Evolutionary conservation across 2,329 filamentous ascomycete genomes (phyloP).

Genomic region (Cladophialophora immunda): DNA sequence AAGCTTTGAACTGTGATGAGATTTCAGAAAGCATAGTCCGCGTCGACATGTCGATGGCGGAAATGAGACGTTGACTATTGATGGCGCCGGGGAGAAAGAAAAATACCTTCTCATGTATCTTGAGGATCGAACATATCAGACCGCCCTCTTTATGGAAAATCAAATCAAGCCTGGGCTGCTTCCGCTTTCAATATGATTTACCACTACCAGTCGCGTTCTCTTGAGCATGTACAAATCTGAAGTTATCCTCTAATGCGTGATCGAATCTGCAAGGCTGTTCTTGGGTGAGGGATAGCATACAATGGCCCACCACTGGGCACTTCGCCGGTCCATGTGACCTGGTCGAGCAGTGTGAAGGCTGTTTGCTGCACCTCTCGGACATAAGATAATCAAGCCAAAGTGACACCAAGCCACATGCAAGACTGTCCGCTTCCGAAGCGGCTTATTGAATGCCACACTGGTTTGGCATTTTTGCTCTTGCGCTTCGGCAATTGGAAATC

Average conservation of each 20-base stretch:
- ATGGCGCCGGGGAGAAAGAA: not conserved
- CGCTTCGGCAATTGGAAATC: not conserved
- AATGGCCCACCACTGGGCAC: too few species aligned
- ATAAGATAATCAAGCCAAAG: not conserved
- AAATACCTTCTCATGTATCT: not conserved
- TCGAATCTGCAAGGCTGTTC: not conserved
- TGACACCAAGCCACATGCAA: not conserved
- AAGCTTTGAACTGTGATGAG: not conserved
- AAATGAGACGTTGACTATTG: not conserved
- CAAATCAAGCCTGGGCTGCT: not conserved
- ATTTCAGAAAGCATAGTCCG: not conserved
- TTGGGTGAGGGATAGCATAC: too few species aligned
- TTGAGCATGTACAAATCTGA: not conserved
- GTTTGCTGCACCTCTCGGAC: not conserved
- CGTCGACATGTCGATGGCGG: constrained; percentile 6
- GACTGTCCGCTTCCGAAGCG: not conserved
- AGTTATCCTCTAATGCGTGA: not conserved
- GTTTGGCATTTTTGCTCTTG: not conserved
- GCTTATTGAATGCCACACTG: not conserved
- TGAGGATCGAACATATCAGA: constrained; percentile 1
- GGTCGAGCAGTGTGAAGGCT: not conserved
- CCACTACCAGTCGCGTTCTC: too few species aligned
- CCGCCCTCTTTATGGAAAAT: not conserved
- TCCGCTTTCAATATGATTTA: not conserved
- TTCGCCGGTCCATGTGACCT: not conserved